Percentiles rank a stretch among this genome's conserved stretches.
Conservation (phyloP, 345 rosid species). For the Microthlaspi erraticum region DNA sequence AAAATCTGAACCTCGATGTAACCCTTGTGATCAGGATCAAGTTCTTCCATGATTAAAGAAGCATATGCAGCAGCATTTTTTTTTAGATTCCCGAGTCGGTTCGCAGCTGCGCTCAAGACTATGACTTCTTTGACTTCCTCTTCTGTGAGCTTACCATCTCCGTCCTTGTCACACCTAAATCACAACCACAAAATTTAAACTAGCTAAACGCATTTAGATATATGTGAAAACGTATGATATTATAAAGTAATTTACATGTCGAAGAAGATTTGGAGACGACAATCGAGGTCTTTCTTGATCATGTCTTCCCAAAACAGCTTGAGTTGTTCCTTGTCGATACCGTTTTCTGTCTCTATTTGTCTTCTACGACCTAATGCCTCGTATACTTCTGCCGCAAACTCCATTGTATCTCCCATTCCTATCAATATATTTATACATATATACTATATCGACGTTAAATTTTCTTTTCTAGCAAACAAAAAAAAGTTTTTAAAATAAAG, state of each 20-base stretch:
- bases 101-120: conserved; percentile 84
- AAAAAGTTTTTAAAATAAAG: too few relatives aligned
- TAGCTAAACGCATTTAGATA: background rate
- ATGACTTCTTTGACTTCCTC: conserved; percentile 92
- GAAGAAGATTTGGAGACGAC: conserved; percentile 89
- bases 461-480: background rate
- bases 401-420: conserved; percentile 95
- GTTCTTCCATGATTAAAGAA: conserved; percentile 94
- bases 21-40: conserved; percentile 90
- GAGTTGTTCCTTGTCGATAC: conserved; percentile 68
- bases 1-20: conserved; percentile 71
- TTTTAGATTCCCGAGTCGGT: conserved; percentile 77
- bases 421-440: conserved; percentile 40
- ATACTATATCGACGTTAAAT: background rate
- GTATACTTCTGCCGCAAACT: conserved; percentile 80
- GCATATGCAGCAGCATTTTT: conserved; percentile 74
- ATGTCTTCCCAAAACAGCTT: conserved; percentile 89
- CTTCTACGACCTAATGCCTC: conserved; percentile 80
- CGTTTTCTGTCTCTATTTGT: conserved; percentile 52
- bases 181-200: conserved; percentile 26
- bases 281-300: conserved; percentile 74
- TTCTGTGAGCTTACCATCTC: conserved; percentile 88
- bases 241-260: conserved; percentile 65
- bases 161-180: conserved; percentile 93
- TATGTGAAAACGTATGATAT: background rate